A percentile compares a stretch with the other conserved stretches of the same genome.
phyloP scores from a whole-genome alignment of 768 basidiomycete genomes.

The Epithele typhae region DNA sequence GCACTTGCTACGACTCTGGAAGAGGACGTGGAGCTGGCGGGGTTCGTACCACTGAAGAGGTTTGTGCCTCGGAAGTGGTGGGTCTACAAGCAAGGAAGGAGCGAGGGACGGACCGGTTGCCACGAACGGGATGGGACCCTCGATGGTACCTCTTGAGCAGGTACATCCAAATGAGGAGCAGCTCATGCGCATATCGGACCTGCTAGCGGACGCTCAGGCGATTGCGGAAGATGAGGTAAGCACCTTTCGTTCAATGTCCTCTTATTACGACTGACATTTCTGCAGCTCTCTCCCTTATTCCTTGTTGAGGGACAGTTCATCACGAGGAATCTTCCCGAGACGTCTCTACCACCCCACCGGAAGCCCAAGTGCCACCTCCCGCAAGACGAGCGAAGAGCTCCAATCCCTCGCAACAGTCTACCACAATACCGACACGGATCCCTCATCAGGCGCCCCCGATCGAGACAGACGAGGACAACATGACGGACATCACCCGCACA shows the following conservation, averaged over 20 bases:
- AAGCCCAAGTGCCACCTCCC: background rate
- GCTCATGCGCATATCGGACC: conserved; percentile 87
- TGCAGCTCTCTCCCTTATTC: conserved; percentile 16
- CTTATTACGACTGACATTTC: too few species aligned
- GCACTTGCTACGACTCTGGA: conserved; percentile 61
- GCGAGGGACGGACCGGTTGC: background rate
- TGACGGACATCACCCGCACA: conserved; percentile 65
- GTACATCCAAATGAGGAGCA: conserved; percentile 94
- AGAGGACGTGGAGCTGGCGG: conserved; percentile 86
- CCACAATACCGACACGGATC: conserved; percentile 11
- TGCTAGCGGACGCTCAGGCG: conserved; percentile 65
- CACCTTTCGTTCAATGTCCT: background rate
- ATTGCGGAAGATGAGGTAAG: conserved; percentile 58
- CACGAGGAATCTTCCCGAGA: conserved; percentile 1
- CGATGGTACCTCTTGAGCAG: conserved; percentile 24
- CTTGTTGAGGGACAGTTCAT: conserved; percentile 15
- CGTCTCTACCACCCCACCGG: background rate
- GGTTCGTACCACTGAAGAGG: conserved; percentile 78
- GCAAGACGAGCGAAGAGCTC: background rate
- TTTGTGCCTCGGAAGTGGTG: conserved; percentile 39
- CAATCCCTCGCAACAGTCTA: conserved; percentile 12
- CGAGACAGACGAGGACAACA: conserved; percentile 47
- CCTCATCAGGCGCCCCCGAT: conserved; percentile 20
- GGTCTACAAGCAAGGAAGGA: conserved; percentile 6
- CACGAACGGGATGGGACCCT: background rate